Evolutionary conservation across 257 asterid genomes (phyloP), one percentile per base, ranked within the genome.

Genomic region (Eustoma russellianum): DNA sequence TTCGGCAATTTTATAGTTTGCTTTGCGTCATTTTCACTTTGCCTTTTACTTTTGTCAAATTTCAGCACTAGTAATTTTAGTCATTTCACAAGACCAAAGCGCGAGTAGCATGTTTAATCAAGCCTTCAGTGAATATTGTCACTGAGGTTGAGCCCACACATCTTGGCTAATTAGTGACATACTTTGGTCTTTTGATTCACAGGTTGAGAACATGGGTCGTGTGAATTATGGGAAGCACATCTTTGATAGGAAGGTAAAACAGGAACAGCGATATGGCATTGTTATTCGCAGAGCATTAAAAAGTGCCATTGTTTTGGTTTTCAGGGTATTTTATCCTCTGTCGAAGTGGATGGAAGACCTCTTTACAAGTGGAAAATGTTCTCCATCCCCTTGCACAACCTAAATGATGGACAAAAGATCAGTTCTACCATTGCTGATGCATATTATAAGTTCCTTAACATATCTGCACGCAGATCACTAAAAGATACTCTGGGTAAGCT

Each of bases 151-250:
- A 24, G 30, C 30, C 30, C 30, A 24, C 12, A 38, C 45, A 24
- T 46, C 50, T 50, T 66, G 28, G 18, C 57, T 11, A 24, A 38
- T 38, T 38, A 10, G 43, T 38, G 43, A 5, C 43, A 3, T 38
- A 38, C 9, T 38, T 24, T 24, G 30, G 30, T 24, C 30, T 24
- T 24, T 38, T 38, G 12, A 38, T 38, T 38, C 12, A 38, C 43
- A 91, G 98, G 94, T 91, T 40, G 98, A 91, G 69, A 91, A 91
- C 80, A 84, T 91, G 98, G 98, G 98, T 5, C 98, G 86, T 52
- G 64, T 91, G 71, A 91, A 91, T 68, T 82, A 91, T 57, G 98
- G 98, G 47, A 69, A 60, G 7, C 85, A 84, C 61, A 48, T 79
- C 12, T 84, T 80, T 52, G 98, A 87, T 76, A 75, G 74, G 68